A percentile compares a stretch with the other conserved stretches of the same genome.
Conservation (phyloP, 1,284 basidiomycete genomes). For the Tilletia setariae region DNA sequence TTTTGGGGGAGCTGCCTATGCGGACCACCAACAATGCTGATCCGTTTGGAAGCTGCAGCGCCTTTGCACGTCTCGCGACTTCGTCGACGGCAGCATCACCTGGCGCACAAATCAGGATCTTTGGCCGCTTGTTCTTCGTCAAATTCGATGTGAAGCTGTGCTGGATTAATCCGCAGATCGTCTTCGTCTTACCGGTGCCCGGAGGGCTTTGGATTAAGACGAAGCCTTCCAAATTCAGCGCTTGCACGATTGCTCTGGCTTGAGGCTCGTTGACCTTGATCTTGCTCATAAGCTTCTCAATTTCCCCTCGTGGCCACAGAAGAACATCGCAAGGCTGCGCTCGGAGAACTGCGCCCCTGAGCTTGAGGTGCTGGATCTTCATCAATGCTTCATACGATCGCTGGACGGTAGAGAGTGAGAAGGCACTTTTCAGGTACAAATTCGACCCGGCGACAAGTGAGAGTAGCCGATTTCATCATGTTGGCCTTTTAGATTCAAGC, state of each 20-base stretch:
- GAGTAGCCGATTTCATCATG: slow-evolving; percentile 49
- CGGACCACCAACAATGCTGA: slow-evolving; percentile 73
- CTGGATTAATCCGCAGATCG: slow-evolving; percentile 90
- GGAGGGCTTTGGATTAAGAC: slow-evolving; percentile 95
- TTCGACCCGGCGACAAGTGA: slow-evolving; percentile 61
- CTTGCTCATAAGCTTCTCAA: slow-evolving; percentile 58
- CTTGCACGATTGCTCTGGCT: slow-evolving; percentile 78
- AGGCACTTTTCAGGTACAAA: slow-evolving; percentile 76
- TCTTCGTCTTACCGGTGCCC: slow-evolving; percentile 97
- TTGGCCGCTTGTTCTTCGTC: slow-evolving; percentile 50
- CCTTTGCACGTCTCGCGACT: slow-evolving; percentile 80
- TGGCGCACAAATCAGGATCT: slow-evolving; percentile 90
- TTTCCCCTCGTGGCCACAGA: background rate
- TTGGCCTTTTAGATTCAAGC: slow-evolving; percentile 56
- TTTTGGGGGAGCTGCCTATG: slow-evolving; percentile 73
- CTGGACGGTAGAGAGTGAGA: slow-evolving; percentile 84
- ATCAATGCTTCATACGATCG: slow-evolving; percentile 87
- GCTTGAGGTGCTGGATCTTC: slow-evolving; percentile 77
- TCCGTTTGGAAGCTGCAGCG: slow-evolving; percentile 67
- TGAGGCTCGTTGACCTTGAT: slow-evolving; percentile 92
- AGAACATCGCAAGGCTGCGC: slow-evolving; percentile 59
- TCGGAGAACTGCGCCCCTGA: slow-evolving; percentile 68
- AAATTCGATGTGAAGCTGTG: slow-evolving; percentile 65
- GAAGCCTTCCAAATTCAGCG: slow-evolving; percentile 74
- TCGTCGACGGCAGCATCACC: slow-evolving; percentile 99